Conservation (phyloP, 2,329 filamentous ascomycete genomes). For the Capronia epimyces region DNA sequence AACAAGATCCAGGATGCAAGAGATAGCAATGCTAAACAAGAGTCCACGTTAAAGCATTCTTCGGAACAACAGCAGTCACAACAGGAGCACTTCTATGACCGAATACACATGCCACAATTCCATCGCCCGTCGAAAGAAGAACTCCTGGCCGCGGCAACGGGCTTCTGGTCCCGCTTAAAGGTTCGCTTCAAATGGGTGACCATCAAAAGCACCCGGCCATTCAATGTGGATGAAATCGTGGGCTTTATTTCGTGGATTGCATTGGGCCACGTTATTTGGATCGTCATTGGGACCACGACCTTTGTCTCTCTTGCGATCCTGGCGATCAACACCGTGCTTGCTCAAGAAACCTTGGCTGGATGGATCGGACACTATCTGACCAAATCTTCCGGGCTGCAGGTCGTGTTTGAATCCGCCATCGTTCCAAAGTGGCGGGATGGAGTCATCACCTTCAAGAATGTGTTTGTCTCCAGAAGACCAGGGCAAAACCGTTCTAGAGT, state of each 20-base stretch:
- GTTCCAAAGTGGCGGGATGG: constrained; percentile 93
- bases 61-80: constrained; percentile 16
- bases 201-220: constrained; percentile 86
- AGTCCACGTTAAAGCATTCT: constrained; percentile 21
- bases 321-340: constrained; percentile 91
- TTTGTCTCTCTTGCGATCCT: constrained; percentile 91
- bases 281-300: constrained; percentile 92
- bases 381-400: constrained; percentile 82
- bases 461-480: constrained; percentile 87
- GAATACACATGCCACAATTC: constrained; percentile 65
- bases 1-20: constrained; percentile 24
- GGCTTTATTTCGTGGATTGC: constrained; percentile 95
- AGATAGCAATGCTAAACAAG: constrained; percentile 18
- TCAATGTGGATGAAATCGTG: constrained; percentile 93
- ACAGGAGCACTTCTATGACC: constrained; percentile 50
- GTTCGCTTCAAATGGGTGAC: constrained; percentile 98
- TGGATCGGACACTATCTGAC: constrained; percentile 96
- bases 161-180: constrained; percentile 83
- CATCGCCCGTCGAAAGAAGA: constrained; percentile 90
- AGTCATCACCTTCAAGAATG: constrained; percentile 93
- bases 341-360: constrained; percentile 88
- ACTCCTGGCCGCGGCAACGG: constrained; percentile 80
- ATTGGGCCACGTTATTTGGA: constrained; percentile 87
- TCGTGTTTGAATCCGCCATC: constrained; percentile 96
- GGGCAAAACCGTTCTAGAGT: constrained; percentile 73